A percentile compares a stretch with the other conserved stretches of the same genome.
Conservation (phyloP, 768 basidiomycete species). For the Lactifluus hygrophoroides region DNA sequence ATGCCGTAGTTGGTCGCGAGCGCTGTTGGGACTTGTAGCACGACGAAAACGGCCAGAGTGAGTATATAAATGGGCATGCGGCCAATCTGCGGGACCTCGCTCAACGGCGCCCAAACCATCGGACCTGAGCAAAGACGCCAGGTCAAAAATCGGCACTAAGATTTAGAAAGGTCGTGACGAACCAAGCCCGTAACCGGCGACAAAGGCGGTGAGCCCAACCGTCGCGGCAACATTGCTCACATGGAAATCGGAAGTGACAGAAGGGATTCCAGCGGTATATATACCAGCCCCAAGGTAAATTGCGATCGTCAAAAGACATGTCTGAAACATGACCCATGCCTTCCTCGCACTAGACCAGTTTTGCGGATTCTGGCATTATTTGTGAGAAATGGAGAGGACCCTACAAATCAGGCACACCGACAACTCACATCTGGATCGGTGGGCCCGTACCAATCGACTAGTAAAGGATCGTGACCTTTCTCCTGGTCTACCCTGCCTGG, state of each 20-base stretch:
- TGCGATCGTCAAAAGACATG: conserved; percentile 29
- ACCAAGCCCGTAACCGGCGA: conserved; percentile 23
- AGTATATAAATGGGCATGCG: conserved; percentile 29
- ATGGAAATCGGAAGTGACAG: conserved; percentile 24
- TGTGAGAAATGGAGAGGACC: neutral
- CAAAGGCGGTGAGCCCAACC: conserved; percentile 27
- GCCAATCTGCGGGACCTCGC: conserved; percentile 29
- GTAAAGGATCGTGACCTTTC: conserved; percentile 19
- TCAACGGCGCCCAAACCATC: conserved; percentile 28
- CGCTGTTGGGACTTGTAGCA: conserved; percentile 30
- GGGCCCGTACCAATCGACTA: conserved; percentile 26
- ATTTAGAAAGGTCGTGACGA: neutral
- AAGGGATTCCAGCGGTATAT: conserved; percentile 27
- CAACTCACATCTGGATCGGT: conserved; percentile 17
- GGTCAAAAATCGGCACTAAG: no score
- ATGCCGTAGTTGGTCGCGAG: conserved; percentile 27
- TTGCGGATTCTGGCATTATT: neutral
- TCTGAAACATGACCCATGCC: conserved; percentile 27
- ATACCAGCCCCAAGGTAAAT: conserved; percentile 32
- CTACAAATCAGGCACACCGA: no score
- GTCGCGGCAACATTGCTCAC: conserved; percentile 26
- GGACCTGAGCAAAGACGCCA: conserved; percentile 21
- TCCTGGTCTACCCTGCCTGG: conserved; percentile 1
- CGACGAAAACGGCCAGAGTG: conserved; percentile 28
- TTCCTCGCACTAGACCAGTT: conserved; percentile 29